Evolutionary conservation across 345 rosid species (phyloP), one percentile per base, ranked within the genome.

Genomic region (Moricandia arvensis): DNA sequence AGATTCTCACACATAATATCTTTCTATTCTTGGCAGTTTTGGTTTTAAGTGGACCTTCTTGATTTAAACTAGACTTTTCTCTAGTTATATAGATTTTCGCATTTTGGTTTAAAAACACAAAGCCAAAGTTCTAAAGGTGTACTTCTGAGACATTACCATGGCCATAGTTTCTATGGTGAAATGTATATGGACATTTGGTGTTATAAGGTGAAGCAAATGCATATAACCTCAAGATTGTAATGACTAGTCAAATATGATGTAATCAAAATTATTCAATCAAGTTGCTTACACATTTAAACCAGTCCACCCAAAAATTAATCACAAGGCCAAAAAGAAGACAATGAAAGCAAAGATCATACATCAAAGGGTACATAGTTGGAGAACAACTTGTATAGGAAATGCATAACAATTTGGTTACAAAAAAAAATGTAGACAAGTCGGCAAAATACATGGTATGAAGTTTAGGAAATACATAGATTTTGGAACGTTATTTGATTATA

Each of bases 1-100:
- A 68, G 62, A 75, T 35, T 49, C 58, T 49, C 62, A 27, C 74
- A 24, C 60, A 55, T 55, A 21, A 55, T 55, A 55, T 55, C 60
- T 55, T 55, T 55, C 60, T 55, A 55, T 55, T 55, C 60, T 55
- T 55, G 60, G 60, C 31, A 1, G n/a, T 55, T 55, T 24, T 27
- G 60, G 30, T 59, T 66, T 45, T 37, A 12, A 43, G 29, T 57
- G 37, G 49, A 38, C 12, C 54, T n/a, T 72, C 38, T 37, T 54
- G 18, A 16, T 26, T 38, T 15, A 17, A 7, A 21, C 21, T 7
- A 49, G 24, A 7, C 18, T 45, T 45, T 8, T 45, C 53, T 45
- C 53, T 43, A 43, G 49, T 43, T 51, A n/a, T 8, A 71, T 1
- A 11, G 6, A 30, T 30, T 70, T 59, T 38, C 33, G 38, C 8